Conservation (phyloP, 768 basidiomycete genomes). For the Termitomyces bulborhizus region DNA sequence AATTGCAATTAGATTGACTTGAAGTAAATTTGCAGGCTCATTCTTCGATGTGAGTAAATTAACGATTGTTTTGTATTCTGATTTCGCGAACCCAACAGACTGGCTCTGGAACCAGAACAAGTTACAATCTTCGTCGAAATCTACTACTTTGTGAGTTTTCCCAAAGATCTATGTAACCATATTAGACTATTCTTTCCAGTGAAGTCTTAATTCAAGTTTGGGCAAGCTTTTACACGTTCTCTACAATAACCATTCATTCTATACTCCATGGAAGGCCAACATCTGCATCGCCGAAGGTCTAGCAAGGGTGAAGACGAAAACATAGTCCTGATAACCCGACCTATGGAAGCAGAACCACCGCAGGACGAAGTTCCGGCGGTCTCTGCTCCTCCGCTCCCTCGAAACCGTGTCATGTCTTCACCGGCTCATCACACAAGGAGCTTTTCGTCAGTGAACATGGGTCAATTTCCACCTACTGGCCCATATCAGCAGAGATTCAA, state of each 20-base stretch:
- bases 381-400: slow-evolving; percentile 16
- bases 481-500: slow-evolving; percentile 25
- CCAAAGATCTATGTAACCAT: background rate
- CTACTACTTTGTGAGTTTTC: background rate
- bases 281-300: slow-evolving; percentile 36
- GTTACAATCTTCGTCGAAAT: background rate
- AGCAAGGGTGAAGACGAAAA: slow-evolving; percentile 36
- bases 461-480: slow-evolving; percentile 20
- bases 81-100: background rate
- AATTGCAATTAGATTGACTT: background rate
- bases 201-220: background rate
- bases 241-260: slow-evolving; percentile 7
- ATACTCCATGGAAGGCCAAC: slow-evolving; percentile 10
- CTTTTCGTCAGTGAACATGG: slow-evolving; percentile 19
- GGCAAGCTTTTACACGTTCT: slow-evolving; percentile 1
- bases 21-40: background rate
- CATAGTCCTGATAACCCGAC: slow-evolving; percentile 18
- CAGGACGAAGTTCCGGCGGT: slow-evolving; percentile 8
- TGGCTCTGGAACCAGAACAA: background rate
- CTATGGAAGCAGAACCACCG: slow-evolving; percentile 10
- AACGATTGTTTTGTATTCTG: background rate
- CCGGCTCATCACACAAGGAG: slow-evolving; percentile 16
- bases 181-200: background rate
- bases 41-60: background rate
- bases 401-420: slow-evolving; percentile 23